These are phyloP conservation scores for Hygrophila difformis DNA, from an alignment of 257 asterid genomes.

Conservation along the genomic window DNA sequence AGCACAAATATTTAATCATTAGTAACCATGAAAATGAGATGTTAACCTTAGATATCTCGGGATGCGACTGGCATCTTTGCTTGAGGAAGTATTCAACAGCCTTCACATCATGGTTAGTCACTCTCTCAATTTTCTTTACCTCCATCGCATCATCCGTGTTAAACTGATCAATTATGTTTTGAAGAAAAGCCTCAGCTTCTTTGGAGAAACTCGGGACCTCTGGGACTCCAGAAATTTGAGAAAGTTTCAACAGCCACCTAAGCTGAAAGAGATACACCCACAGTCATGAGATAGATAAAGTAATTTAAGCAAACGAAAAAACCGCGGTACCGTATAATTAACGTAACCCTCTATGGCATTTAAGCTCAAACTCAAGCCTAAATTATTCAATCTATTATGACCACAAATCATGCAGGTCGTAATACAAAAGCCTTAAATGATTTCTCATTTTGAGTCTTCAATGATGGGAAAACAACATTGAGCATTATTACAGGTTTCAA, in stretches of 20 bases:
- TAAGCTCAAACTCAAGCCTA: too few relatives aligned
- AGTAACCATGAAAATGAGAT: not conserved
- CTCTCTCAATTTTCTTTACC: conserved; percentile 45
- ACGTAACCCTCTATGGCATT: too few relatives aligned
- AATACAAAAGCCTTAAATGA: too few relatives aligned
- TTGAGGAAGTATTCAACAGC: conserved; percentile 52
- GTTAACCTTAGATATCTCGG: conserved; percentile 60
- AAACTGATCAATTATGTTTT: conserved; percentile 48
- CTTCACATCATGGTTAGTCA: conserved; percentile 53
- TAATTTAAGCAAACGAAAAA: too few relatives aligned
- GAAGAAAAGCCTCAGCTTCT: conserved; percentile 58
- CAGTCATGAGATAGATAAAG: not conserved
- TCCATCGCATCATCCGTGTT: conserved; percentile 35
- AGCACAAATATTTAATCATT: too few relatives aligned
- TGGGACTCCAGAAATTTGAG: conserved; percentile 51
- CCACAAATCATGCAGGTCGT: too few relatives aligned
- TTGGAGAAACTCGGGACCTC: conserved; percentile 72
- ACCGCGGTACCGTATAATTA: too few relatives aligned
- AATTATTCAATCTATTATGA: too few relatives aligned
- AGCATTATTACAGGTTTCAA: not conserved
- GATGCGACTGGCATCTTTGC: conserved; percentile 54
- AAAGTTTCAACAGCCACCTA: conserved; percentile 78
- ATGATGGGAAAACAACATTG: not conserved
- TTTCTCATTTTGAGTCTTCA: not conserved
- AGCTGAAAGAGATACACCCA: conserved; percentile 30